phyloP scores from a whole-genome alignment of 371 early-diverging fungal species.

The Rhizomucor pusillus region DNA sequence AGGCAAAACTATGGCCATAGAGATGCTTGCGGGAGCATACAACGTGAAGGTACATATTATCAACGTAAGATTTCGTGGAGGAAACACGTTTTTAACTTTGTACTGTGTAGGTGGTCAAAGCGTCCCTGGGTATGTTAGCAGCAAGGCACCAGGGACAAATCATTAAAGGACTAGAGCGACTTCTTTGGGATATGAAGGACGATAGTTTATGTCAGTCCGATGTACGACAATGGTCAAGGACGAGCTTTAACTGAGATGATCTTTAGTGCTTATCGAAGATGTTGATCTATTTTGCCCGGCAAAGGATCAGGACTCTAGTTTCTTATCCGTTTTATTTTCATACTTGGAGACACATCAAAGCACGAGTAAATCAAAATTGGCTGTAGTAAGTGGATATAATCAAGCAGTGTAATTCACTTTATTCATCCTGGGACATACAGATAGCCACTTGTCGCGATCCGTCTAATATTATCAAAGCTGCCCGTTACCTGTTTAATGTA shows the following conservation, averaged over 20 bases:
- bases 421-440: constrained; percentile 1
- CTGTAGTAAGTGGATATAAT: constrained; percentile 13
- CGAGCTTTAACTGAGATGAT: not conserved
- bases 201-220: constrained; percentile 14
- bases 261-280: constrained; percentile 51
- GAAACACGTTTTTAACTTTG: not conserved
- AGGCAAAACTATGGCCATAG: constrained; percentile 39
- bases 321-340: constrained; percentile 19
- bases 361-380: not conserved
- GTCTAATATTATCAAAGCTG: constrained; percentile 5
- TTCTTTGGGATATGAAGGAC: constrained; percentile 21
- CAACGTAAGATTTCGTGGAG: not conserved
- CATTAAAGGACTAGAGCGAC: constrained; percentile 32
- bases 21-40: constrained; percentile 21
- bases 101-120: constrained; percentile 13
- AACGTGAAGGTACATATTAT: constrained; percentile 12
- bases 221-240: not conserved
- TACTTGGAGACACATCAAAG: constrained; percentile 3
- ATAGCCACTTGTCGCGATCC: constrained; percentile 18
- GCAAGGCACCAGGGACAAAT: constrained; percentile 35
- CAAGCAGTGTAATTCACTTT: not conserved
- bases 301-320: constrained; percentile 29
- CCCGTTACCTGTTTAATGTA: constrained; percentile 22
- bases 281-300: constrained; percentile 53
- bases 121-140: constrained; percentile 35